Base-by-base conservation (phyloP, 108 stramenopile genomes). In the Chaetoceros tenuissimus region DNA sequence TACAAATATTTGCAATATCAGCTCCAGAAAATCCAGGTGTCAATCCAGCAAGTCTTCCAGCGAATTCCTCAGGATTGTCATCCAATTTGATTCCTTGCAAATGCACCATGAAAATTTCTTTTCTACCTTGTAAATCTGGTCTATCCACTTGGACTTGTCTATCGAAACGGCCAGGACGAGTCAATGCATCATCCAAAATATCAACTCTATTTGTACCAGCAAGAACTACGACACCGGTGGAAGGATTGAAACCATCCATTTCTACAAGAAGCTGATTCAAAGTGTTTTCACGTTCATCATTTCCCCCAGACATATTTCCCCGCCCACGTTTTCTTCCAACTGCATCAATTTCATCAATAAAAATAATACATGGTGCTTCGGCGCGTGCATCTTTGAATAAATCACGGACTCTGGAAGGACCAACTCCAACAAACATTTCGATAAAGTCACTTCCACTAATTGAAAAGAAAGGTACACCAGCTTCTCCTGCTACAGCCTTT, bases 361-460 rank as follows among this genome's bases (percentile, higher is more conserved):
- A 99, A 19, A 99, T 72, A 66, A 99, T 99, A 72, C 96, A 97
- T 1, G 98, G 97, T 0, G 96, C 84, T 61, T 81, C 82, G 26
- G 68, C 70, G 24, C 96, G 66, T 5, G 97, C 98, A 71, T 96
- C 89, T 63, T 87, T 82, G 81, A 99, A 99, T 2, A 99, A 60
- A 65, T 99, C 97, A 26, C 96, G 81, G n/a, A 98, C 98, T 43
- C 98, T 92, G 5, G 87, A 84, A 3, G 98, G 90, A 3, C 97
- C 98, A 13, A 98, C 97, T 48, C 98, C 98, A 26, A 99, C 98
- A 69, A 99, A 98, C 96, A 99, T 97, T 74, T 99, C 98, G 60
- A 96, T 71, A 61, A 99, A 98, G 63, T 99, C 97, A 18, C 89
- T 92, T 45, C 98, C 98, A 48, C 81, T 80, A 53, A 99, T 96